Evolutionary conservation across 1,139 yeast genomes (phyloP), one percentile per base, ranked within the genome.

Genomic region (Pichia sp.): DNA sequence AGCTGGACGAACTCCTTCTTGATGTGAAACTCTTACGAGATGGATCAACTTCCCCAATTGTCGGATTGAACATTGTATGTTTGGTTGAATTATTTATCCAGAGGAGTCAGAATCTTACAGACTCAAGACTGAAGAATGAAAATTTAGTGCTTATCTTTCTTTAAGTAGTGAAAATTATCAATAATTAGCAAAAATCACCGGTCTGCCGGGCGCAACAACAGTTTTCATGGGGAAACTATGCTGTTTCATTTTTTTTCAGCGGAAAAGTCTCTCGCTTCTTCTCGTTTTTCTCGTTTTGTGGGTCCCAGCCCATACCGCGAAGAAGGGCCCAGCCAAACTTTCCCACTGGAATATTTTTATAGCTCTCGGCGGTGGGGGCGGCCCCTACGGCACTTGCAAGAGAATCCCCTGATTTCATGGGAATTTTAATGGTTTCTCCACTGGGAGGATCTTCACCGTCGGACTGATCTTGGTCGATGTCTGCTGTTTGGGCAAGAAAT

Each of bases 11-110:
- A 7, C 36, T 40, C 26, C 37, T n/a, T 18, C 44, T 42, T n/a
- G 42, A 38, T 7, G 26, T 15, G 11, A 36, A 23, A 15, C 39
- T 29, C 22, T 29, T 37, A 15, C 32, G 38, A 3, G 41, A 42
- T 8, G 34, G 51, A 40, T 51, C 54, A 6, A 51, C 52, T 16
- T 51, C 54, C 3, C 50, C 54, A 20, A 51, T 47, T 5, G 46
- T 45, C 1, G 52, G 50, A 16, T 51, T 51, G 26, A 46, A 51
- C 54, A 51, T 51, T 7, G 6, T 32, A 3, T 6, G 20, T 7
- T n/a, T 1, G 8, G n/a, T n/a, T n/a, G n/a, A n/a, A n/a, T n/a
- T n/a, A n/a, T n/a, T n/a, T n/a, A n/a, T n/a, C n/a, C n/a, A n/a
- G n/a, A n/a, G n/a, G n/a, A n/a, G n/a, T n/a, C n/a, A n/a, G n/a